Percentiles rank a stretch among this genome's conserved stretches.
These are phyloP conservation scores for Neltuma alba DNA, from an alignment of 306 rosid species.

Conservation along the genomic window DNA sequence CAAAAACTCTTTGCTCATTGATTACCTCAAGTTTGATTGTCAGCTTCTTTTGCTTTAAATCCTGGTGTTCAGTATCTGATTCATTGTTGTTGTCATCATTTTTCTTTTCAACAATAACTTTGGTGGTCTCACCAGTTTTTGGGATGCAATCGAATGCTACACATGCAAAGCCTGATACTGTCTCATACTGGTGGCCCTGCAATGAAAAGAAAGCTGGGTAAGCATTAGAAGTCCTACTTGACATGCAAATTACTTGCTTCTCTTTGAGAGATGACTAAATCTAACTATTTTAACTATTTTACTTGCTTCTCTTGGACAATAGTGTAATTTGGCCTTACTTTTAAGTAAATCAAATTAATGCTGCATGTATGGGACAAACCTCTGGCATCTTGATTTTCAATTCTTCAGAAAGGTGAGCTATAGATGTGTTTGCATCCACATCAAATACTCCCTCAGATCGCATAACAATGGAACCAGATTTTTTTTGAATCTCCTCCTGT, in stretches of 20 bases:
- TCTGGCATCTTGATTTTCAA: not conserved
- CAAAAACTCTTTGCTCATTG: too few relatives aligned
- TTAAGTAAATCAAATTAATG: too few relatives aligned
- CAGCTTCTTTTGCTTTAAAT: not conserved
- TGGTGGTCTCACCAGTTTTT: not conserved
- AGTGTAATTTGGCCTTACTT: too few relatives aligned
- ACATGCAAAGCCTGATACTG: not conserved
- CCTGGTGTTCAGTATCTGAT: not conserved
- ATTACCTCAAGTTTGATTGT: not conserved
- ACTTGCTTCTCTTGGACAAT: too few relatives aligned
- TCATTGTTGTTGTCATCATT: too few relatives aligned
- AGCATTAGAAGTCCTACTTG: too few relatives aligned
- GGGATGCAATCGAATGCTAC: not conserved
- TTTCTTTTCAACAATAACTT: not conserved
- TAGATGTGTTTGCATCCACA: not conserved
- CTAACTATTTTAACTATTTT: too few relatives aligned
- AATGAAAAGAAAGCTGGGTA: not conserved
- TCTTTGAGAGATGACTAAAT: too few relatives aligned
- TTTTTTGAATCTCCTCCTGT: not conserved
- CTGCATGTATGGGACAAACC: not conserved
- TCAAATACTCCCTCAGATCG: slow-evolving; percentile 2
- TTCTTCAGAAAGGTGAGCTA: not conserved
- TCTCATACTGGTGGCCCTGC: not conserved
- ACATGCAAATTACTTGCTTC: too few relatives aligned
- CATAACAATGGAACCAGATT: not conserved